These are phyloP conservation scores for Schrenkiella parvula DNA, from an alignment of 345 rosid genomes.

Conservation along the genomic window DNA sequence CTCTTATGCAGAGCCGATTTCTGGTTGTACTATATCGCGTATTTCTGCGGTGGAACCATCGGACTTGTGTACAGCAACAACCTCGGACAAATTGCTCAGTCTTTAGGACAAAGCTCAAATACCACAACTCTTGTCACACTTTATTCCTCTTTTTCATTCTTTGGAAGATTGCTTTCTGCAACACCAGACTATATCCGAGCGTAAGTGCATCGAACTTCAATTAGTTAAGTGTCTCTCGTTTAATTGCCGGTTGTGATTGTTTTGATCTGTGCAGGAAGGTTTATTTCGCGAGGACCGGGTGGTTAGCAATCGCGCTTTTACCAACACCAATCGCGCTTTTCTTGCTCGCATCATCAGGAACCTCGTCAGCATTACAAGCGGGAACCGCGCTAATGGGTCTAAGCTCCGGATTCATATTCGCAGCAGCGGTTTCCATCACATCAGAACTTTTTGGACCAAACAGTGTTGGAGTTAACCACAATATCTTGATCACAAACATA, in stretches of 20 bases:
- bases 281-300: slow-evolving; percentile 91
- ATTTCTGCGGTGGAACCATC: slow-evolving; percentile 92
- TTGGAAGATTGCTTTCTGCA: slow-evolving; percentile 92
- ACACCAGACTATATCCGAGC: slow-evolving; percentile 78
- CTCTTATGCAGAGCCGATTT: slow-evolving; percentile 76
- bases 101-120: slow-evolving; percentile 56
- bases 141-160: slow-evolving; percentile 91
- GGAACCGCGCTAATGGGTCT: slow-evolving; percentile 73
- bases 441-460: slow-evolving; percentile 92
- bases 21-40: slow-evolving; percentile 79
- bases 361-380: slow-evolving; percentile 41
- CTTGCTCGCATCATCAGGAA: slow-evolving; percentile 58
- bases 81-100: slow-evolving; percentile 91
- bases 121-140: slow-evolving; percentile 73
- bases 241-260: neutral
- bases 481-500: slow-evolving; percentile 87
- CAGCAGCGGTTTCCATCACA: slow-evolving; percentile 91
- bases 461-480: slow-evolving; percentile 91
- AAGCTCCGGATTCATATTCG: slow-evolving; percentile 93
- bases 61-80: slow-evolving; percentile 96
- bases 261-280: slow-evolving; percentile 54
- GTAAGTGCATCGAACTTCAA: slow-evolving; percentile 40
- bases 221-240: neutral
- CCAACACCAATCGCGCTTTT: slow-evolving; percentile 87
- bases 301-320: slow-evolving; percentile 72